Evolutionary conservation across 495 filamentous ascomycete species (phyloP), one percentile per base, ranked within the genome.

Genomic region (Glarea lozoyensis): DNA sequence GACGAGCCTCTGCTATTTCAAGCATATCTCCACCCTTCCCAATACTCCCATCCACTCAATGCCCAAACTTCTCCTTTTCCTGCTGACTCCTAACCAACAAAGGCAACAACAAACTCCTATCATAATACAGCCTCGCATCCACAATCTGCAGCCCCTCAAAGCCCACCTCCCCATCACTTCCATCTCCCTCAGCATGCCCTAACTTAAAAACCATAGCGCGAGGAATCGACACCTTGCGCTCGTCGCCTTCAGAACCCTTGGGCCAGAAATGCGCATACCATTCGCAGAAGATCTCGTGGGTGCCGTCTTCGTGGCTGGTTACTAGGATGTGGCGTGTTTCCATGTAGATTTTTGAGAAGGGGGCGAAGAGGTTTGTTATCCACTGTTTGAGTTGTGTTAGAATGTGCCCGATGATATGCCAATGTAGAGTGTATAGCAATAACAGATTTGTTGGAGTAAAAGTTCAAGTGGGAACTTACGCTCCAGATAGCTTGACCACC

Each of bases 61-160:
- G n/a, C n/a, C n/a, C n/a, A n/a, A n/a, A n/a, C n/a, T n/a, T n/a
- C n/a, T n/a, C n/a, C n/a, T n/a, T n/a, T n/a, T n/a, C n/a, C n/a
- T n/a, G n/a, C n/a, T n/a, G n/a, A n/a, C 35, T 13, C 31, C n/a
- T 34, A 11, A 13, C 17, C 31, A 34, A 34, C 5, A 34, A 13
- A 11, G 31, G 31, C 31, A 34, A 11, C 31, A 34, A 34, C 31
- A 34, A 34, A 6, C 6, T 34, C 31, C 31, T 6, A 34, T 34
- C 31, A 13, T 34, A 34, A 34, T 7, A 34, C 31, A 34, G n/a
- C 31, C 31, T 34, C 31, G 17, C 31, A 34, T 34, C 31, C 5
- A 6, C 4, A 7, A 34, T 34, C n/a, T 34, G 31, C 31, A 34
- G 17, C 31, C 31, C 31, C 31, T 34, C 31, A 13, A 34, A 34